Evolutionary conservation across 345 rosid genomes (phyloP), one percentile per base, ranked within the genome.

Genomic region (Brassica rapa): DNA sequence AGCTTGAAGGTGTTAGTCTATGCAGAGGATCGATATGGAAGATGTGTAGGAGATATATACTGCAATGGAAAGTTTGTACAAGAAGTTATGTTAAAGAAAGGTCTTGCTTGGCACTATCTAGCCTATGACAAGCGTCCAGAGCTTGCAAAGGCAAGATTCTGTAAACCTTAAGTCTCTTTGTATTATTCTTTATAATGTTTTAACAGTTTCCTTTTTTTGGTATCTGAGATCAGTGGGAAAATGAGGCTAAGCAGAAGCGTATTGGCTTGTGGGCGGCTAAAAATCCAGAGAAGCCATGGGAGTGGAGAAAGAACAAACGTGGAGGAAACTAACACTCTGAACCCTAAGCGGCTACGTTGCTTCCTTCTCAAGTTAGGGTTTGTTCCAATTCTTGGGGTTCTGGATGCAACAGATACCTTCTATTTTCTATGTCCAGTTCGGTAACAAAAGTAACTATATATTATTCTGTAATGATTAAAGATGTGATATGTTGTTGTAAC

Each of bases 241-340:
- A 84, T 16, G 88, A 89, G 69, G 98, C 97, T 46, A 74, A 86
- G 63, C 86, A 83, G 4, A 88, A 87, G 73, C 83, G 93, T 16
- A 39, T 87, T 3, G 98, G 94, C 3, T 78, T 93, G 79, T 95
- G 98, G 98, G 85, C 93, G 19, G 77, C 85, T 24, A 14, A 89
- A 0, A 89, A 91, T 75, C 99, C 92, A 6, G 88, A 89, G 78
- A 78, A 88, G 82, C 98, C 98, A 63, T 95, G 99, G 97, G 92
- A 93, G 9, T 91, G 96, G 89, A 86, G 97, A 65, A 89, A 85
- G 77, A 77, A 88, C 70, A 93, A 77, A 80, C 89, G 92, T 6
- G 82, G 57, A 71, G 80, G 83, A 53, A 75, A 75, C 9, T 75
- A 61, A 6, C 3, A 27, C 35, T 61, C 16, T 25, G n/a, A 8